A percentile compares a stretch with the other conserved stretches of the same genome.
phyloP scores from a whole-genome alignment of 768 basidiomycete genomes.

The Boletus sp. region DNA sequence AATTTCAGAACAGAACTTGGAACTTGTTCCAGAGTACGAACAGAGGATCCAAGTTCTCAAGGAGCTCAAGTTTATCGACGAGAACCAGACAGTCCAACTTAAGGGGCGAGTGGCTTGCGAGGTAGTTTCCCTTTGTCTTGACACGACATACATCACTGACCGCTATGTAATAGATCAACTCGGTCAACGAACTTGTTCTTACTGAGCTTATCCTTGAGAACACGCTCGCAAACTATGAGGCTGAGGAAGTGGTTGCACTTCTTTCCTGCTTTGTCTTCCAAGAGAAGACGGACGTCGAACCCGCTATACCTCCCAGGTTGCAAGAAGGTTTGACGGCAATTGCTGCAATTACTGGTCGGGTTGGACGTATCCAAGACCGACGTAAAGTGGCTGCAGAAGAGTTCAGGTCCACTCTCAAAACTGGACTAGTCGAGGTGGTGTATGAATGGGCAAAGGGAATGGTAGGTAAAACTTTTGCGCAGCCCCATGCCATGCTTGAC shows the following conservation, averaged over 20 bases:
- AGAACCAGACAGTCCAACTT: slow-evolving; percentile 90
- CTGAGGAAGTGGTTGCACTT: slow-evolving; percentile 94
- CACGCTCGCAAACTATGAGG: slow-evolving; percentile 82
- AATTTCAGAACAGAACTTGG: slow-evolving; percentile 95
- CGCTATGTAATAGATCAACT: slow-evolving; percentile 74
- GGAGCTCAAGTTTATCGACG: slow-evolving; percentile 90
- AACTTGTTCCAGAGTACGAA: slow-evolving; percentile 95
- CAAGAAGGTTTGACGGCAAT: slow-evolving; percentile 80
- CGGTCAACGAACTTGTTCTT: slow-evolving; percentile 92
- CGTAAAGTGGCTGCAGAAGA: slow-evolving; percentile 78
- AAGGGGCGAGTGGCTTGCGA: slow-evolving; percentile 99
- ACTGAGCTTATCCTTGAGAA: slow-evolving; percentile 98
- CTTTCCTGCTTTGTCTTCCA: slow-evolving; percentile 98
- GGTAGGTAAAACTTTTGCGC: slow-evolving; percentile 48
- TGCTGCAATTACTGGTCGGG: slow-evolving; percentile 68
- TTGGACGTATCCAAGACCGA: slow-evolving; percentile 74
- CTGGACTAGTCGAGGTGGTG: slow-evolving; percentile 92
- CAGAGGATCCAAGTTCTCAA: slow-evolving; percentile 88
- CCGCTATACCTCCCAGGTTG: slow-evolving; percentile 73
- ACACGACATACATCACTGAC: background rate
- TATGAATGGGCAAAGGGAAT: slow-evolving; percentile 99
- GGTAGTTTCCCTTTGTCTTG: slow-evolving; percentile 39
- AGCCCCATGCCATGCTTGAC: background rate
- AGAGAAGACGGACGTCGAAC: slow-evolving; percentile 93
- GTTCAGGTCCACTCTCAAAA: slow-evolving; percentile 77